Evolutionary conservation across 306 rosid genomes (phyloP).

Genomic region (Alnus glutinosa): DNA sequence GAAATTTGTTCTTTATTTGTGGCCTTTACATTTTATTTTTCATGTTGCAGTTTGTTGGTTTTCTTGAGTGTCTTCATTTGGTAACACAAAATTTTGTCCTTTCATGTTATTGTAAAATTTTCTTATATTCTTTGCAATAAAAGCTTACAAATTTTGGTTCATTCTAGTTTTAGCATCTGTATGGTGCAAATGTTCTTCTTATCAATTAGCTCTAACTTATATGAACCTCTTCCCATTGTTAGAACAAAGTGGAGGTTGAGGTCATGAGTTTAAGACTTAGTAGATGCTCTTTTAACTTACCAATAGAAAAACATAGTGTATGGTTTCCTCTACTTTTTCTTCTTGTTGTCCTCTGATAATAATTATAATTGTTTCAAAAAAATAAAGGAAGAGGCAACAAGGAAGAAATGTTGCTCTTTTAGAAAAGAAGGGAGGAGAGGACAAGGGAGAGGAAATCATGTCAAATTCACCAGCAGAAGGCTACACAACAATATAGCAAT

Average conservation of each 20-base stretch:
- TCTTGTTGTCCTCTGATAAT: no score
- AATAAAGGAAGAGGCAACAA: neutral
- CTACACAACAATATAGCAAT: neutral
- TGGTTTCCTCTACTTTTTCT: neutral
- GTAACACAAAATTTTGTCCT: neutral
- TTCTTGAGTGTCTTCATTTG: neutral
- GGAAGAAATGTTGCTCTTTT: neutral
- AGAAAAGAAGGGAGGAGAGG: slow-evolving; percentile 8
- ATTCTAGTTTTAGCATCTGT: neutral
- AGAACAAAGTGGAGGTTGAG: neutral
- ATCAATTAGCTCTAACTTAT: neutral
- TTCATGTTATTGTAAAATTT: neutral
- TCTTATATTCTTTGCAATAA: neutral
- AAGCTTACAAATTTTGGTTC: neutral
- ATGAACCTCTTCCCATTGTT: neutral
- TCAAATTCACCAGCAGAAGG: slow-evolving; percentile 23
- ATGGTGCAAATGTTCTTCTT: neutral
- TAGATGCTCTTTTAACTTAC: neutral
- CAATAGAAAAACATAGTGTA: neutral
- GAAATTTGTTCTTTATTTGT: slow-evolving; percentile 11
- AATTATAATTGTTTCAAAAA: neutral
- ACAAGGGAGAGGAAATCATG: slow-evolving; percentile 12
- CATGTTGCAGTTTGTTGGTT: slow-evolving; percentile 11
- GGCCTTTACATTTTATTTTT: neutral
- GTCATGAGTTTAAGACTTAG: neutral